These are phyloP conservation scores for Linnemannia exigua DNA, from an alignment of 192 early-diverging fungal genomes.

Conservation along the genomic window DNA sequence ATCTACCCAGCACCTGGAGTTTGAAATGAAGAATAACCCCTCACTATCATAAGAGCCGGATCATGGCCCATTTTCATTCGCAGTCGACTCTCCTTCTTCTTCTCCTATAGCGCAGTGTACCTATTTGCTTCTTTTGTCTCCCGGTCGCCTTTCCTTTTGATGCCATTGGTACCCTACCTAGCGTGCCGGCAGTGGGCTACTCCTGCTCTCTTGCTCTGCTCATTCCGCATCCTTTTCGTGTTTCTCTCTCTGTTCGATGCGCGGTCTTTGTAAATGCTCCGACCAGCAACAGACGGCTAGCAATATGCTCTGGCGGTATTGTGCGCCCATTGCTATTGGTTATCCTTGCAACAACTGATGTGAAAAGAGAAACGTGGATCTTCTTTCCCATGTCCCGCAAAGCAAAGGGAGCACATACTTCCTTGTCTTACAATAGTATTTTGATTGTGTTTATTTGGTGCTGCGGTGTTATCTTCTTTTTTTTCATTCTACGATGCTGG, in stretches of 20 bases:
- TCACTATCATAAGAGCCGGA: neutral
- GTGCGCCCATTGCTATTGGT: neutral
- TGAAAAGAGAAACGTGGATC: neutral
- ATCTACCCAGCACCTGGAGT: neutral
- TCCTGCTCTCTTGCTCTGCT: neutral
- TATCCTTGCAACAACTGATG: neutral
- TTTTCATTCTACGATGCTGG: neutral
- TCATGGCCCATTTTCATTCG: neutral
- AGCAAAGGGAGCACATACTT: neutral
- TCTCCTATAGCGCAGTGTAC: neutral
- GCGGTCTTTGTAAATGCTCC: neutral
- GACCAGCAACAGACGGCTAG: neutral
- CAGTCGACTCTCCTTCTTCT: neutral
- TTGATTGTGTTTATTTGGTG: neutral
- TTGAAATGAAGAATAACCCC: neutral
- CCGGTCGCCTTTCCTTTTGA: neutral
- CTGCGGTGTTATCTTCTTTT: neutral
- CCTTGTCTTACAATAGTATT: neutral
- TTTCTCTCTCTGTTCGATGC: neutral
- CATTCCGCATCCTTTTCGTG: neutral
- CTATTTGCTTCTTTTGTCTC: neutral
- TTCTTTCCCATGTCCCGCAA: neutral
- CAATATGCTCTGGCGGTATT: neutral
- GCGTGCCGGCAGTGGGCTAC: neutral
- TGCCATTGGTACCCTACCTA: neutral